Evolutionary conservation across 345 rosid species (phyloP).

Genomic region (Eucalyptus curtisii): DNA sequence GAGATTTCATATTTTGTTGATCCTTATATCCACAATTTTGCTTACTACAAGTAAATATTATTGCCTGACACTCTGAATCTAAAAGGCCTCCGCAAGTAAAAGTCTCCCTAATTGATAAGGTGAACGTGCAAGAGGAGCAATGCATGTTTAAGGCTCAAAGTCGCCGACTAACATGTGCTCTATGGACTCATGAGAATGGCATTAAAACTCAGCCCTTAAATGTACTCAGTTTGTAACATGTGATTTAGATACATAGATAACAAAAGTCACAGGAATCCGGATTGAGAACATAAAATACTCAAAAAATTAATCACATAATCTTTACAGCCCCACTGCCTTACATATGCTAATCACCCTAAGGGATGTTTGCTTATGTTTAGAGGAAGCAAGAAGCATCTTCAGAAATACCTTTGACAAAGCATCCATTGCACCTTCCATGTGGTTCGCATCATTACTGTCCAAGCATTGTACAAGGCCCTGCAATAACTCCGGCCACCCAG

Average conservation of each 20-base stretch:
- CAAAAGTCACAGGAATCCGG: background rate
- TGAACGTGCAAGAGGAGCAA: background rate
- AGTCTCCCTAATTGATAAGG: background rate
- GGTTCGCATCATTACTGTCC: constrained; percentile 78
- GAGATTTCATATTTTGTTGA: background rate
- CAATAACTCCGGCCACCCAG: constrained; percentile 84
- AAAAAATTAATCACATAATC: background rate
- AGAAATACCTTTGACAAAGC: constrained; percentile 74
- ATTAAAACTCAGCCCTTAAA: background rate
- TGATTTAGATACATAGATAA: background rate
- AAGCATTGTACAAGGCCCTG: constrained; percentile 73
- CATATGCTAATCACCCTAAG: background rate
- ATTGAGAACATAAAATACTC: background rate
- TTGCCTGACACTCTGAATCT: background rate
- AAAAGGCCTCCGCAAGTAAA: background rate
- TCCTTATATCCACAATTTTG: background rate
- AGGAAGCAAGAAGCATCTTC: background rate
- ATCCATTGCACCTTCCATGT: constrained; percentile 99
- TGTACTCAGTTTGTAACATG: background rate
- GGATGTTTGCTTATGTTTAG: background rate
- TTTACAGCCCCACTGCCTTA: background rate
- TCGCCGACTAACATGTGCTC: background rate
- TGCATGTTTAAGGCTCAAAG: background rate
- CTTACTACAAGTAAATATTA: background rate
- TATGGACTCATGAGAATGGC: background rate